Evolutionary conservation across 2,329 filamentous ascomycete genomes (phyloP), one percentile per base, ranked within the genome.

Genomic region (Beauveria pseudobassiana): DNA sequence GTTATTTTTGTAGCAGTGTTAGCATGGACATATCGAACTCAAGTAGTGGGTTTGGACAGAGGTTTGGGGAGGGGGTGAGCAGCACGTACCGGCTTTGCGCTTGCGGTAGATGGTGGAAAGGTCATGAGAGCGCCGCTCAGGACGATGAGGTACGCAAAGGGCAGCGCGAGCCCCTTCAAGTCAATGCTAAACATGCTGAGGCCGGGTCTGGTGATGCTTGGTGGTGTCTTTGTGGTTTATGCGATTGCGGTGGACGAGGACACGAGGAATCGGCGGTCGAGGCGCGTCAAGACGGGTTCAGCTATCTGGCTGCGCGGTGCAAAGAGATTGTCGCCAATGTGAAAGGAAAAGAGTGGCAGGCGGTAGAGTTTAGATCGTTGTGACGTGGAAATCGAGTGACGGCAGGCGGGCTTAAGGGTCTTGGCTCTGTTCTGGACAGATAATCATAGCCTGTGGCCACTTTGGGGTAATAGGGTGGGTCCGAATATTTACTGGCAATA

Each of bases 51-150:
- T 4, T 34, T 34, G 30, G 3, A 12, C 30, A 34, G 30, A 34
- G 30, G 9, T 30, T 12, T 12, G 30, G 4, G 30, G 30, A 42
- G 42, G 43, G 51, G 20, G 3, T 14, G n/a, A 22, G 14, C 8
- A 20, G 43, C 9, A 82, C 85, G 65, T 79, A 91, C 88, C 79
- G 68, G 90, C 87, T 83, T 96, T 95, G 75, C 95, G 87, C 78
- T 95, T 93, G 70, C 93, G 88, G 77, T 98, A 98, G 65, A 98
- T 86, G 62, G 86, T 90, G 53, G 91, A 96, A 99, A 99, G 66
- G 91, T 95, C 73, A 89, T 88, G 68, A 99, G 85, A 42, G 92
- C 93, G 70, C 92, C 91, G 70, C 90, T 82, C 61, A 99, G 87
- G 63, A 98, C 90, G 68, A 86, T 82, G 63, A 99, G 82, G 77